A percentile compares a stretch with the other conserved stretches of the same genome.
Conservation (phyloP, 164 flowering plant species). For the Tinospora cordifolia region DNA sequence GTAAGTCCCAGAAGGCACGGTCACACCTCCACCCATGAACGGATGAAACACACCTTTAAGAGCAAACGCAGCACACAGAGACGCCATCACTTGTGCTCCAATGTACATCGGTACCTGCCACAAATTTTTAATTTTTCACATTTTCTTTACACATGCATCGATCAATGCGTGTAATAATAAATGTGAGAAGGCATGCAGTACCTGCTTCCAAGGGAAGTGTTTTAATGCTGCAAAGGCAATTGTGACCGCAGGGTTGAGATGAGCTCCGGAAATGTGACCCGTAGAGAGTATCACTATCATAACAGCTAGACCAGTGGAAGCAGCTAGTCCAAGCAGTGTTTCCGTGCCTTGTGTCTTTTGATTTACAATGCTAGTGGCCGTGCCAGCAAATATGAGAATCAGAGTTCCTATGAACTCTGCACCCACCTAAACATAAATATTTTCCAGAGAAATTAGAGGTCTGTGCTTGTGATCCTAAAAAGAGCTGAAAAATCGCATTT, state of each 20-base stretch:
- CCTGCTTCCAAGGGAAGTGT: conserved; percentile 81
- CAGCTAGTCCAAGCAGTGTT: conserved; percentile 39
- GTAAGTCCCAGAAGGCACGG: background rate
- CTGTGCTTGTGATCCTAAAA: too few relatives aligned
- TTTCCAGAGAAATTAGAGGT: too few relatives aligned
- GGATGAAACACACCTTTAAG: background rate
- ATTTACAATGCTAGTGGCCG: conserved; percentile 76
- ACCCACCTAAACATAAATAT: conserved; percentile 43
- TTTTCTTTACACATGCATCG: too few relatives aligned
- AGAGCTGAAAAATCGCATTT: too few relatives aligned
- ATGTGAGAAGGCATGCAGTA: background rate
- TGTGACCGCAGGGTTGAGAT: conserved; percentile 75
- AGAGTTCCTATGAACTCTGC: conserved; percentile 87
- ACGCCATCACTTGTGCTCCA: background rate
- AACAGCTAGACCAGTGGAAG: conserved; percentile 46
- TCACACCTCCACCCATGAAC: background rate
- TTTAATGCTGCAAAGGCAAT: conserved; percentile 64
- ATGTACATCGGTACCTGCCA: conserved; percentile 7
- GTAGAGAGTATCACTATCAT: conserved; percentile 71
- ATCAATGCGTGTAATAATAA: too few relatives aligned
- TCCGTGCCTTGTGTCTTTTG: conserved; percentile 55
- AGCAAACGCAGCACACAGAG: conserved; percentile 5
- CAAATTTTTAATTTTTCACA: background rate
- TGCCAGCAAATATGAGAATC: conserved; percentile 70
- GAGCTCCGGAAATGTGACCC: conserved; percentile 32